Base-by-base conservation (phyloP, 1,139 yeast species). In the Yamadazyma taylorii region DNA sequence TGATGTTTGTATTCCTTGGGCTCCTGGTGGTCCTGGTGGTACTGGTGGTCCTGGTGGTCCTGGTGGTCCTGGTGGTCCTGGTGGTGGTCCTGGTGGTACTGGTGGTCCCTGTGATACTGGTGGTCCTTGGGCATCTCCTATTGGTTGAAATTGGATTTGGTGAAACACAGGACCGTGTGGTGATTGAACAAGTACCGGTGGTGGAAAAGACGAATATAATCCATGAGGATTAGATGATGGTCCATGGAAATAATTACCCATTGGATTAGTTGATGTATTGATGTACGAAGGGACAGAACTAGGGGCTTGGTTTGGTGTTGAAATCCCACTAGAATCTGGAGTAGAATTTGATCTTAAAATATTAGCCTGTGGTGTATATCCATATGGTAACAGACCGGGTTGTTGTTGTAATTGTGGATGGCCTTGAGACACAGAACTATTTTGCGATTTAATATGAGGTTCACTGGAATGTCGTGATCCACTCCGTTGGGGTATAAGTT, bases 111-210 rank as follows among this genome's bases (percentile, higher is more conserved):
- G 25, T 8, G 27, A 22, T 4, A 13, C 13, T 19, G 17, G 32
- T 8, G 32, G 5, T 24, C 27, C 27, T n/a, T 26, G 30, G 17
- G 26, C 9, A 5, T 25, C 28, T 5, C 15, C 5, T 4, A 14
- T 11, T 14, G 30, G 30, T 12, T 27, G 30, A 12, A 27, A 27
- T 5, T 27, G 30, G n/a, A 27, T 27, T 16, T 27, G 30, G 16
- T 27, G 30, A n/a, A 27, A 27, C 12, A 27, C 21, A 5, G 30
- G 30, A 7, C 30, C 30, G 10, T 27, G 30, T 5, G 30, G 30
- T 9, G 30, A 27, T n/a, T 27, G 30, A 7, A 27, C 21, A 8
- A 27, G 11, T 21, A 27, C 16, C n/a, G 19, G 21, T 3, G 14
- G 30, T 3, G 21, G 30, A 14, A 27, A 27, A 8, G 21, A 19